Evolutionary conservation across 441 rosid species (phyloP), one percentile per base, ranked within the genome.

Genomic region (Erysimum cheiri): DNA sequence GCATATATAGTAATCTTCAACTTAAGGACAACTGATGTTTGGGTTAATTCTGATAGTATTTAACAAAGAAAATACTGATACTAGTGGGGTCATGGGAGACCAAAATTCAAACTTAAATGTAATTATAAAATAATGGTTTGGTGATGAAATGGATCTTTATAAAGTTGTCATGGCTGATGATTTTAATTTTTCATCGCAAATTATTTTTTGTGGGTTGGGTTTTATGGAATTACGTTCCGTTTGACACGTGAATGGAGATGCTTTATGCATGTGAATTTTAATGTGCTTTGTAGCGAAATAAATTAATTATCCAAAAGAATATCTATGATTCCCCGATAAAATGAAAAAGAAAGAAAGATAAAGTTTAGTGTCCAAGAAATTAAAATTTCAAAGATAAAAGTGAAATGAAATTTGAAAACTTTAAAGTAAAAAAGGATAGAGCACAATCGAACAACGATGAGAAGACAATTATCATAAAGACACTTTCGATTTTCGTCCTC

Each of bases 401-500:
- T 8, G 15, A 37, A 53, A 68, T 8, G 7, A 59, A 48, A 7
- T 17, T 31, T 35, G 8, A 33, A 60, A 62, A 36, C 24, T 22
- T 39, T 47, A 56, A 63, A 75, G 60, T 69, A 56, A 31, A 74
- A 46, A 69, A 57, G 61, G 56, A 43, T 33, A 61, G 53, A 68
- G 60, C 73, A 68, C 64, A 62, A 69, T 62, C 59, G 33, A 75
- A 75, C 78, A 75, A 69, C 61, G 48, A 69, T 63, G 66, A 75
- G 74, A 75, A 56, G 78, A 75, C 78, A 75, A 63, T 40, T 69
- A 62, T 40, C 71, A 39, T 69, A 75, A 63, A 69, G 74, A 69
- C 40, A 63, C 74, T 75, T 75, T 69, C 33, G 54, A 28, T 56
- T 63, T 69, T 37, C 12, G 32, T 39, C 74, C 65, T 75, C 59